Percentiles rank a stretch among this genome's conserved stretches.
phyloP scores from a whole-genome alignment of 2,329 filamentous ascomycete genomes.

The Macrophomina tecta region DNA sequence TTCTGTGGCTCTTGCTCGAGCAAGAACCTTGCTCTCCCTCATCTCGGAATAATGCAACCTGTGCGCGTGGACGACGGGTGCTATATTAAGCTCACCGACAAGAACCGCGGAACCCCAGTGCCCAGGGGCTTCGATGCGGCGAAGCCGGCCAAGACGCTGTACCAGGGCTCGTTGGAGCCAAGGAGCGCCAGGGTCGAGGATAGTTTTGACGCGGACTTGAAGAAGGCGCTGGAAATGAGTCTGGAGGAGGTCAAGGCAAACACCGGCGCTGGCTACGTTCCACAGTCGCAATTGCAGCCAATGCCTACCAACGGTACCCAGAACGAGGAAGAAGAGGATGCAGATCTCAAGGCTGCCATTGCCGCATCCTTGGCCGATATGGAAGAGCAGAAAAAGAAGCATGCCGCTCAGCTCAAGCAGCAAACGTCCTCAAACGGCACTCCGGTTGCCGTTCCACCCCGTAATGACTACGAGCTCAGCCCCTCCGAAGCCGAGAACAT shows the following conservation, averaged over 20 bases:
- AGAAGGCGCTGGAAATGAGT: constrained; percentile 94
- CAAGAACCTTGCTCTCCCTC: constrained; percentile 86
- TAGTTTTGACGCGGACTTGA: constrained; percentile 92
- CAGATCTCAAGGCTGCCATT: constrained; percentile 92
- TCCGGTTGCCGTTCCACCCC: constrained; percentile 65
- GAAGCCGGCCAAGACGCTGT: constrained; percentile 64
- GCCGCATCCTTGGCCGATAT: constrained; percentile 94
- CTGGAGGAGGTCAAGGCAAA: constrained; percentile 87
- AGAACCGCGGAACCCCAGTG: constrained; percentile 55
- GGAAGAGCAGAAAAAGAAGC: constrained; percentile 95
- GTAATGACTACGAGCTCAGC: constrained; percentile 93
- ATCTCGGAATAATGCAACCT: constrained; percentile 87
- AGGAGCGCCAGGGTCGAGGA: constrained; percentile 87
- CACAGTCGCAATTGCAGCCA: constrained; percentile 61
- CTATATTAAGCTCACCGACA: constrained; percentile 85
- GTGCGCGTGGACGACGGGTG: constrained; percentile 97
- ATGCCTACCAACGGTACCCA: constrained; percentile 43
- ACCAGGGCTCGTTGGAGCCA: constrained; percentile 82
- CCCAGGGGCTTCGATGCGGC: constrained; percentile 55
- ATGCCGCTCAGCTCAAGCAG: constrained; percentile 83
- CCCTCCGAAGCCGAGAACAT: constrained; percentile 97
- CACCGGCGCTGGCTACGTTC: constrained; percentile 71
- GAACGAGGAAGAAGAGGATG: constrained; percentile 81
- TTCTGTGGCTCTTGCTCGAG: constrained; percentile 95
- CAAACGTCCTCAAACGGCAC: constrained; percentile 65